phyloP scores from a whole-genome alignment of 768 basidiomycete species.

The Amylocystis lapponica region DNA sequence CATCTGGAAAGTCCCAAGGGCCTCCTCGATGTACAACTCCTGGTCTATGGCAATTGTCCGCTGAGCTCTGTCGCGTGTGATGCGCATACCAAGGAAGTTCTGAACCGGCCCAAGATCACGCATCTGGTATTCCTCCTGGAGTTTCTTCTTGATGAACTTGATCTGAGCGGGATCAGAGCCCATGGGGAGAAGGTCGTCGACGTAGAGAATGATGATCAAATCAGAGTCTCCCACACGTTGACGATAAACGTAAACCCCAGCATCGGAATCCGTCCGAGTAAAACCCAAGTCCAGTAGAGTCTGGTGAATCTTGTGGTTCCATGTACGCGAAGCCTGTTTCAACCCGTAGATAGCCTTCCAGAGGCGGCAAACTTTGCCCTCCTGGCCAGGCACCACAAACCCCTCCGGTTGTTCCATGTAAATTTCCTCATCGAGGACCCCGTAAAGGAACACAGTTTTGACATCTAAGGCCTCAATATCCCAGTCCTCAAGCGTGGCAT shows the following conservation, averaged over 20 bases:
- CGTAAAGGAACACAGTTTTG: conserved; percentile 23
- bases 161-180: background rate
- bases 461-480: conserved; percentile 22
- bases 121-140: conserved; percentile 10
- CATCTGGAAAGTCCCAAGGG: conserved; percentile 18
- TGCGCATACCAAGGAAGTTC: conserved; percentile 15
- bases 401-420: conserved; percentile 26
- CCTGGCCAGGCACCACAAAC: conserved; percentile 10
- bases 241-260: background rate
- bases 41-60: conserved; percentile 20
- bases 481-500: conserved; percentile 17
- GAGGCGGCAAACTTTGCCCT: conserved; percentile 18
- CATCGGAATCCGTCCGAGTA: conserved; percentile 12
- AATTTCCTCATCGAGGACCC: conserved; percentile 22
- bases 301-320: conserved; percentile 18
- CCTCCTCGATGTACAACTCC: conserved; percentile 15
- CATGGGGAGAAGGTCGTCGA: conserved; percentile 15
- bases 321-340: conserved; percentile 25
- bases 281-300: conserved; percentile 21
- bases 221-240: background rate
- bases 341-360: conserved; percentile 29
- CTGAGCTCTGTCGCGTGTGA: conserved; percentile 11
- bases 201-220: conserved; percentile 14
- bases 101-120: conserved; percentile 8
- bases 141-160: background rate